Conservation (phyloP, 169 alveolate genomes). For the Theileria sp. region DNA sequence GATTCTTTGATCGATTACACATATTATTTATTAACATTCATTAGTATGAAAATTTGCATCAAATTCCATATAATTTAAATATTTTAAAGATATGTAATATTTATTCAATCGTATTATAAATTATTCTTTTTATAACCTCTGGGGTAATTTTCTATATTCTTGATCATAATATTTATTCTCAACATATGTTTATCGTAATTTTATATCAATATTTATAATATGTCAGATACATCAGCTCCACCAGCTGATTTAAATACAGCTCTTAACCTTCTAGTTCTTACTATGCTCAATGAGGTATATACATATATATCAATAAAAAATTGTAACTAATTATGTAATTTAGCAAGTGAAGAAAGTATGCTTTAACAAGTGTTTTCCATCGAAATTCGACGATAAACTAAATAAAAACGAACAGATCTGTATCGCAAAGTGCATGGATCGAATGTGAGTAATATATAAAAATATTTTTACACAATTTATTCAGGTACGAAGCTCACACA, state of each 20-base stretch:
- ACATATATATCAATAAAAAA: neutral
- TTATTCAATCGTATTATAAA: neutral
- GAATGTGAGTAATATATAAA: slow-evolving; percentile 72
- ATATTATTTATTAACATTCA: neutral
- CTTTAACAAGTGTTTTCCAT: slow-evolving; percentile 82
- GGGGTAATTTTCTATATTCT: neutral
- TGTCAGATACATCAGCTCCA: slow-evolving; percentile 25
- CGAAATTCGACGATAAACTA: slow-evolving; percentile 76
- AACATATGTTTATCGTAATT: neutral
- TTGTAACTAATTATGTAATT: neutral
- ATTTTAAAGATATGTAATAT: neutral
- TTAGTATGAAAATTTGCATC: neutral
- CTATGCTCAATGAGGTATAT: slow-evolving; percentile 68
- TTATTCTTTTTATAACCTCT: neutral
- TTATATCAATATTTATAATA: neutral
- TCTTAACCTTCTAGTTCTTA: slow-evolving; percentile 54
- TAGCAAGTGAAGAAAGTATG: slow-evolving; percentile 85
- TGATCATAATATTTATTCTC: neutral
- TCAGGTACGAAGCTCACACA: slow-evolving; percentile 85
- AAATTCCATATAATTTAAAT: neutral
- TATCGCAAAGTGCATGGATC: slow-evolving; percentile 87
- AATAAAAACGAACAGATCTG: slow-evolving; percentile 80
- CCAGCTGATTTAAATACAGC: slow-evolving; percentile 59
- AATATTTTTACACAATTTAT: neutral
- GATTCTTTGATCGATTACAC: neutral